Conservation (phyloP, 176 grass and related monocot species). For the Ensete glaucum region DNA sequence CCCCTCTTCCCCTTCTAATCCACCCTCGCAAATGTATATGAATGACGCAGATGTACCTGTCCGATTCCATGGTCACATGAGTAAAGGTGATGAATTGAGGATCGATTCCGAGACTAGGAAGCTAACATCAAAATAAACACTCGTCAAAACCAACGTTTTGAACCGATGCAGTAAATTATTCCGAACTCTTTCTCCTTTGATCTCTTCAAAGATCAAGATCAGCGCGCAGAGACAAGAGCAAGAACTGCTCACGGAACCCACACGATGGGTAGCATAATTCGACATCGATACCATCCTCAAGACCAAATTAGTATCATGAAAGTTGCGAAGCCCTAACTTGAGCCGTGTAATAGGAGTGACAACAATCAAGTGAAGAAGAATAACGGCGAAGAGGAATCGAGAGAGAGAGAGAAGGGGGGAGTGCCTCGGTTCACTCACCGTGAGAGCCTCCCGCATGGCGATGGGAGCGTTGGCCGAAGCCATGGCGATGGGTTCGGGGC, state of each 20-base stretch:
- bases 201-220: not conserved
- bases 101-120: slow-evolving; percentile 83
- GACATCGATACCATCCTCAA: too few species aligned
- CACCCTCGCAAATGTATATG: too few species aligned
- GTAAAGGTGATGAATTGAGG: slow-evolving; percentile 98
- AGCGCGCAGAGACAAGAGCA: not conserved
- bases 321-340: too few species aligned
- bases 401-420: not conserved
- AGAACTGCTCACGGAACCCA: not conserved
- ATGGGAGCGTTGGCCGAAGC: slow-evolving; percentile 93
- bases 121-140: slow-evolving; percentile 24
- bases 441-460: slow-evolving; percentile 89
- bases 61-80: slow-evolving; percentile 97
- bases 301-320: too few species aligned
- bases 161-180: not conserved
- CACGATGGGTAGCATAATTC: too few species aligned
- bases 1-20: too few species aligned
- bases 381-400: slow-evolving; percentile 2
- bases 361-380: not conserved
- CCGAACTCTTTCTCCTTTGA: too few species aligned
- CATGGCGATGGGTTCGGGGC: slow-evolving; percentile 40
- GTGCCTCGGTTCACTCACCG: slow-evolving; percentile 26
- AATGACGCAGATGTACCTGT: slow-evolving; percentile 91
- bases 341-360: too few species aligned
- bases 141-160: not conserved